Evolutionary conservation across 441 rosid species (phyloP).

Genomic region (Arabidopsis lyrata): DNA sequence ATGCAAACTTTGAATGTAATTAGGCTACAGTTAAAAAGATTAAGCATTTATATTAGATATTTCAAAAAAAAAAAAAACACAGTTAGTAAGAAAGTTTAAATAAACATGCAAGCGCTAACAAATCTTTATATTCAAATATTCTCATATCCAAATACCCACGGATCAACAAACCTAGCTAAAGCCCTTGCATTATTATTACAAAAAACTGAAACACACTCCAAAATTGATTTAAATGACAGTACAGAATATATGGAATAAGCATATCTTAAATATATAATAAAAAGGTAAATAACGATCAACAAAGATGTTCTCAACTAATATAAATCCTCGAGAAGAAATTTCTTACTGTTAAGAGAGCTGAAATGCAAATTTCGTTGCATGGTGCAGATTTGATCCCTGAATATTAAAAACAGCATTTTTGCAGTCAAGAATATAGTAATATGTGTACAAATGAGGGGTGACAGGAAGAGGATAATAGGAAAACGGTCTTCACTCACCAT

Average conservation of each 20-base stretch:
- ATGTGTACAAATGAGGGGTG: constrained; percentile 18
- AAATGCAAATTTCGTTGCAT: constrained; percentile 91
- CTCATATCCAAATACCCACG: background rate
- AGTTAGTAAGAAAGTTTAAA: constrained; percentile 15
- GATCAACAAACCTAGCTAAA: constrained; percentile 29
- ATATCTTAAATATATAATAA: constrained; percentile 2
- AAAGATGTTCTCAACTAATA: constrained; percentile 7
- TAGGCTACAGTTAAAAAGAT: constrained; percentile 12
- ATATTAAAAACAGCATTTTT: constrained; percentile 36
- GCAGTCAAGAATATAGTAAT: constrained; percentile 22
- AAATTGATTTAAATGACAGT: constrained; percentile 11
- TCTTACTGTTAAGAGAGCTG: constrained; percentile 85
- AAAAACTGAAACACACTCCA: background rate
- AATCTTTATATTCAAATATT: constrained; percentile 24
- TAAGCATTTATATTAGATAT: constrained; percentile 13
- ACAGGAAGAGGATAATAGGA: constrained; percentile 28
- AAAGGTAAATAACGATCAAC: constrained; percentile 5
- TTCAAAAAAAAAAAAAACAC: background rate
- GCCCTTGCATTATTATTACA: background rate
- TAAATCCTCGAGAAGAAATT: constrained; percentile 29
- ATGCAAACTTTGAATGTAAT: constrained; percentile 8
- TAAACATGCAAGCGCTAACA: constrained; percentile 26
- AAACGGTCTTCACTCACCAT: constrained; percentile 60
- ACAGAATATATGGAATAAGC: constrained; percentile 4
- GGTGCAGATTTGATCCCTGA: constrained; percentile 90